phyloP scores from a whole-genome alignment of 495 filamentous ascomycete genomes.

The Podospora conica region DNA sequence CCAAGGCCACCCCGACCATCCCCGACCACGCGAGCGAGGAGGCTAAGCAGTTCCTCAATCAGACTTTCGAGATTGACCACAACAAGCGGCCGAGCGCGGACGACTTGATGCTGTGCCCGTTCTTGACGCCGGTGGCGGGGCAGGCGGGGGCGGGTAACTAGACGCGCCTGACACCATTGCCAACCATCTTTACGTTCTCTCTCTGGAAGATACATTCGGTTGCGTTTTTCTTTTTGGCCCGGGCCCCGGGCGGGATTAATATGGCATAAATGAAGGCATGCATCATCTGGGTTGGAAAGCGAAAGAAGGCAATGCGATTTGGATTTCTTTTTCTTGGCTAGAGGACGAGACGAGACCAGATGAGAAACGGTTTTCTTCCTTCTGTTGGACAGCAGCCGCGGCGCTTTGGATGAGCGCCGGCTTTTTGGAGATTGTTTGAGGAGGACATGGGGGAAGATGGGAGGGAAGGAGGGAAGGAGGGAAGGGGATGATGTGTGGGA shows the following conservation, averaged over 20 bases:
- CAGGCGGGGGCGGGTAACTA: neutral
- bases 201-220: neutral
- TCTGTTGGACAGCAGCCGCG: neutral
- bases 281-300: neutral
- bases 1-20: constrained; percentile 80
- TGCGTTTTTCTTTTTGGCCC: neutral
- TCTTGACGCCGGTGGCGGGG: constrained; percentile 53
- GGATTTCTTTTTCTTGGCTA: neutral
- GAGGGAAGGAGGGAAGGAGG: neutral
- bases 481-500: neutral
- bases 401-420: too few species aligned
- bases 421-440: neutral
- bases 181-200: too few species aligned
- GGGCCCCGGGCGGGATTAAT: neutral
- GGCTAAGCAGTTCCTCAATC: constrained; percentile 74
- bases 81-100: constrained; percentile 86
- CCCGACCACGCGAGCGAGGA: constrained; percentile 81
- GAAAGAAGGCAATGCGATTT: neutral
- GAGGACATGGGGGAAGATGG: neutral
- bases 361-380: neutral
- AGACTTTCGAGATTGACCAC: constrained; percentile 94
- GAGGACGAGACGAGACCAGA: neutral
- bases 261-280: neutral
- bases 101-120: constrained; percentile 75
- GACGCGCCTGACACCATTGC: too few species aligned